Evolutionary conservation across 148 eudicot genomes (phyloP).

Genomic region (Vaccinium myrtillus): DNA sequence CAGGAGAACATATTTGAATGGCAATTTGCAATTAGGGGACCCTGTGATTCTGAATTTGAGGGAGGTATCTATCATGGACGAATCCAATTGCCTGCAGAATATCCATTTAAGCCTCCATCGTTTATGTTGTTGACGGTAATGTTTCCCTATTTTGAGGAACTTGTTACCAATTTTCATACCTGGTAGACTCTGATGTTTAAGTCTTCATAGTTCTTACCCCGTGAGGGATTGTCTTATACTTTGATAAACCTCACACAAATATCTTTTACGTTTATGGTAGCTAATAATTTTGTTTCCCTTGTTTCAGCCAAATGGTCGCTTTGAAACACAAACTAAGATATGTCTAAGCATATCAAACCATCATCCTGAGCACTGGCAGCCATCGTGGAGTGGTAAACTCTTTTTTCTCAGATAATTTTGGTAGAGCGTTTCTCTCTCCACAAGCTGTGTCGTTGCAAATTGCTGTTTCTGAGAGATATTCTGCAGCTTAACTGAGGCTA

Average conservation of each 20-base stretch:
- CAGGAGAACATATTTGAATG: slow-evolving; percentile 98
- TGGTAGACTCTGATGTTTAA: neutral
- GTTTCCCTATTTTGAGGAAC: neutral
- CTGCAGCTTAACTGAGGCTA: neutral
- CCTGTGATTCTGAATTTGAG: slow-evolving; percentile 84
- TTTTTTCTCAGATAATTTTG: neutral
- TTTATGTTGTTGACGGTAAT: slow-evolving; percentile 91
- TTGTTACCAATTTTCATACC: neutral
- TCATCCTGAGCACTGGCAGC: slow-evolving; percentile 99
- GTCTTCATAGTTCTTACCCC: neutral
- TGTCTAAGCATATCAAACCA: slow-evolving; percentile 97
- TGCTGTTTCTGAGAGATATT: slow-evolving; percentile 3
- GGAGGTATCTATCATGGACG: slow-evolving; percentile 98
- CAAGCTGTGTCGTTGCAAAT: neutral
- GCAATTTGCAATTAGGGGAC: slow-evolving; percentile 98
- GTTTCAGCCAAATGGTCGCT: slow-evolving; percentile 94
- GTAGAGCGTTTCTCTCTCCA: neutral
- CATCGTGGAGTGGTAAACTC: slow-evolving; percentile 95
- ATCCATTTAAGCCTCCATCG: slow-evolving; percentile 96
- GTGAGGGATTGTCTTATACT: neutral
- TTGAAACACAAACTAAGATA: slow-evolving; percentile 97
- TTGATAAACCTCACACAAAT: neutral
- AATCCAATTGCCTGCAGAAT: slow-evolving; percentile 90
- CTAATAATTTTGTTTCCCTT: slow-evolving; percentile 5
- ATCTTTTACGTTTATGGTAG: neutral